A percentile compares a stretch with the other conserved stretches of the same genome.
These are phyloP conservation scores for Trametes gibbosa DNA, from an alignment of 768 basidiomycete genomes.

Conservation along the genomic window DNA sequence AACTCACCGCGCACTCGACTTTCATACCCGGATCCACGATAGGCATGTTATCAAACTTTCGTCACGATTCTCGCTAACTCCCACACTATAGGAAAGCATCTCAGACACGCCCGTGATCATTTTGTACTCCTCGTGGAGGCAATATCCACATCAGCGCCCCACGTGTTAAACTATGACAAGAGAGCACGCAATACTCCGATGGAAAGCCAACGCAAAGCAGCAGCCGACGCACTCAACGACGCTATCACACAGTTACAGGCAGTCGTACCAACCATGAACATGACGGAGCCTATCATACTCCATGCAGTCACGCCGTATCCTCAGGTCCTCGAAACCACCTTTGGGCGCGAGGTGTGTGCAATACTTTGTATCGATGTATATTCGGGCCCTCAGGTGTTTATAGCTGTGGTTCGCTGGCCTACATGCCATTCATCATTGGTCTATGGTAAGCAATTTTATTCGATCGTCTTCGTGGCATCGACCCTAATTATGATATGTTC, in stretches of 20 bases:
- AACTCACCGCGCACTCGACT: conserved; percentile 66
- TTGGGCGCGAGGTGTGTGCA: conserved; percentile 70
- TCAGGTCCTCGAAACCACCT: conserved; percentile 74
- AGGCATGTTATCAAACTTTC: conserved; percentile 42
- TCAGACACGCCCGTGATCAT: conserved; percentile 84
- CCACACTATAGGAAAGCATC: conserved; percentile 63
- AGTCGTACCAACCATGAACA: conserved; percentile 44
- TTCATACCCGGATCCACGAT: conserved; percentile 87
- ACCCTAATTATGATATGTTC: neutral
- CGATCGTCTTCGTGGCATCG: neutral
- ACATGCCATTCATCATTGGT: conserved; percentile 90
- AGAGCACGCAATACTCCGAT: conserved; percentile 79
- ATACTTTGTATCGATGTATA: neutral
- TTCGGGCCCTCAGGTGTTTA: conserved; percentile 5
- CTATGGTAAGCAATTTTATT: conserved; percentile 55
- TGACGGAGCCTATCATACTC: conserved; percentile 62
- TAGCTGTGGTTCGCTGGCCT: conserved; percentile 85
- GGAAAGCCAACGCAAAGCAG: conserved; percentile 65
- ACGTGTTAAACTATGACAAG: conserved; percentile 71
- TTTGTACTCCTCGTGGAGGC: conserved; percentile 66
- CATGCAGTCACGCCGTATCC: conserved; percentile 79
- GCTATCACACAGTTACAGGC: conserved; percentile 56
- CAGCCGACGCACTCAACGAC: conserved; percentile 52
- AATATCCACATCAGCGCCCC: conserved; percentile 43
- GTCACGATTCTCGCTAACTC: neutral